These are phyloP conservation scores for Claviceps humidiphila DNA, from an alignment of 2,329 filamentous ascomycete species.

Conservation along the genomic window DNA sequence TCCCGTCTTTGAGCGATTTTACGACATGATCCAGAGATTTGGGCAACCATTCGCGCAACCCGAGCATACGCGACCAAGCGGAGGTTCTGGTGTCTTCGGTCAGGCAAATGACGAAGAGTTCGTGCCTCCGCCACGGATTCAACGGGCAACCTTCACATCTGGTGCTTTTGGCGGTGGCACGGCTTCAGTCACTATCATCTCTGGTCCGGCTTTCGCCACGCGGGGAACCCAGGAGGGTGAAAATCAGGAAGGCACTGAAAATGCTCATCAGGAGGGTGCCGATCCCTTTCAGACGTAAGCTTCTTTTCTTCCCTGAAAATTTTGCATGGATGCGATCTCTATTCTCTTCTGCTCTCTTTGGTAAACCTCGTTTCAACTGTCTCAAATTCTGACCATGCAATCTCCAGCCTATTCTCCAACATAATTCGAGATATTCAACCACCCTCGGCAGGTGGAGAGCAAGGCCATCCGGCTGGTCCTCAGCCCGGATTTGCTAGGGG, in stretches of 20 bases:
- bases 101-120: neutral
- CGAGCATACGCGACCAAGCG: neutral
- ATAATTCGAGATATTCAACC: constrained; percentile 27
- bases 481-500: constrained; percentile 16
- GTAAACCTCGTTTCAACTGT: neutral
- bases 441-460: constrained; percentile 15
- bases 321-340: neutral
- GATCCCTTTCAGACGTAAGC: constrained; percentile 39
- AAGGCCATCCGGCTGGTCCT: constrained; percentile 10
- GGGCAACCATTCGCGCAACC: constrained; percentile 16
- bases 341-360: neutral
- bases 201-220: constrained; percentile 18
- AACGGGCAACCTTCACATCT: constrained; percentile 24
- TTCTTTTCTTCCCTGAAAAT: neutral
- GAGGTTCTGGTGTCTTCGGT: neutral
- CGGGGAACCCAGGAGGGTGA: neutral
- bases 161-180: constrained; percentile 26
- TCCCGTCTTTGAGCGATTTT: constrained; percentile 28
- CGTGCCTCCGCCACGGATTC: constrained; percentile 15
- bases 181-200: constrained; percentile 36
- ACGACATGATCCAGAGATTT: constrained; percentile 30
- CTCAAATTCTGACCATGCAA: constrained; percentile 1
- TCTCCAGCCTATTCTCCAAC: constrained; percentile 31
- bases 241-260: neutral
- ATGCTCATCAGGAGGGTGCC: neutral